Evolutionary conservation across 352 stramenopile genomes (phyloP).

Genomic region (Phytophthora lateralis): DNA sequence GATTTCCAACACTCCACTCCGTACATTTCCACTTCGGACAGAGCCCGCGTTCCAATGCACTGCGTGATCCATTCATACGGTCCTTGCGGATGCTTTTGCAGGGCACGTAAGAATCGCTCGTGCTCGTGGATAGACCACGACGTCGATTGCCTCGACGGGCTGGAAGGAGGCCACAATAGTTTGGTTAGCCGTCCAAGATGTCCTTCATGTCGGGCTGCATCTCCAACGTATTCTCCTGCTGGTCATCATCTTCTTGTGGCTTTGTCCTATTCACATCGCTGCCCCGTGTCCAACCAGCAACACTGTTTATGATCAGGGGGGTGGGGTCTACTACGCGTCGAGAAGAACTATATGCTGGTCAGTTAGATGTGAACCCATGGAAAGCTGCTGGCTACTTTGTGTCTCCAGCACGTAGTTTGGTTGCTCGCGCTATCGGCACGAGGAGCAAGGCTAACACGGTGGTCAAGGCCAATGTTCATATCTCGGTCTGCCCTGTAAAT

Average conservation of each 20-base stretch:
- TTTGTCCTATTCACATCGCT: background rate
- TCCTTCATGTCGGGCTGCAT: slow-evolving; percentile 3
- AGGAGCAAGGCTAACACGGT: too few relatives aligned
- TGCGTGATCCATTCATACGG: background rate
- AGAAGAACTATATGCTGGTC: background rate
- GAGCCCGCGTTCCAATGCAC: background rate
- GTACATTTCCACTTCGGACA: background rate
- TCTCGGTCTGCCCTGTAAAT: too few relatives aligned
- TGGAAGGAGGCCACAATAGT: background rate
- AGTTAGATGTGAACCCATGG: background rate
- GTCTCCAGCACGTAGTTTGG: background rate
- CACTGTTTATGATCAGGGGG: background rate
- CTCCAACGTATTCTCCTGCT: too few relatives aligned
- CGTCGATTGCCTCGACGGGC: background rate
- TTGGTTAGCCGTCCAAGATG: slow-evolving; percentile 1
- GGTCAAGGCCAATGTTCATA: too few relatives aligned
- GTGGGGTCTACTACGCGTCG: too few relatives aligned
- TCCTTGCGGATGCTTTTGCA: background rate
- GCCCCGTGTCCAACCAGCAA: background rate
- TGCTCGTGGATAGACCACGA: background rate
- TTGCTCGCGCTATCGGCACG: too few relatives aligned
- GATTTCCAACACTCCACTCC: background rate
- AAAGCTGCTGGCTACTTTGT: background rate
- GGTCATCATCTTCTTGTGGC: background rate
- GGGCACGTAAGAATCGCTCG: background rate